Conservation (phyloP, 768 basidiomycete species). For the Punctularia strigosozonata region DNA sequence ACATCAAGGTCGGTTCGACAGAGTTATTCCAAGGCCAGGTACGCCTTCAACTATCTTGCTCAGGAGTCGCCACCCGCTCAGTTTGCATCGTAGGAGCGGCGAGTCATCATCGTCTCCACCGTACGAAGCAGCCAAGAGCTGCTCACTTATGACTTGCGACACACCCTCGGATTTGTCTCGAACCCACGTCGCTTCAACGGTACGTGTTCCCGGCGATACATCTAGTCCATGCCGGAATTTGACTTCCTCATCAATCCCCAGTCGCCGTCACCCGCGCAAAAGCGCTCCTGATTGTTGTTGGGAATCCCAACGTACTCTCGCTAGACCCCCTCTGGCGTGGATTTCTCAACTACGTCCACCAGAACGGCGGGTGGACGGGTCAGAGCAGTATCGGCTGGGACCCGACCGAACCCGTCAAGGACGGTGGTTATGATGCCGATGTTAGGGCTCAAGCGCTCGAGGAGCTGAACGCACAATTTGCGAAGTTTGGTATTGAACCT, state of each 20-base stretch:
- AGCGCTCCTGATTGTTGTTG: slow-evolving; percentile 50
- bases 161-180: slow-evolving; percentile 23
- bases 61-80: background rate
- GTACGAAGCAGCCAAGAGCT: slow-evolving; percentile 20
- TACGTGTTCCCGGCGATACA: slow-evolving; percentile 6
- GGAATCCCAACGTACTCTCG: slow-evolving; percentile 44
- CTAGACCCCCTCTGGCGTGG: slow-evolving; percentile 48
- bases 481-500: slow-evolving; percentile 6
- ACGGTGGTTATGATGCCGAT: slow-evolving; percentile 9
- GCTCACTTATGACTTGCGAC: slow-evolving; percentile 15
- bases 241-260: slow-evolving; percentile 11
- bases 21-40: slow-evolving; percentile 62
- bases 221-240: background rate
- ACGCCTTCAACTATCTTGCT: background rate
- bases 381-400: slow-evolving; percentile 24
- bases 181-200: slow-evolving; percentile 28
- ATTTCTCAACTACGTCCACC: slow-evolving; percentile 46
- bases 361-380: slow-evolving; percentile 42
- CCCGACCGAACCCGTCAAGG: slow-evolving; percentile 11
- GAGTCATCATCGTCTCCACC: slow-evolving; percentile 26
- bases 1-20: slow-evolving; percentile 50
- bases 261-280: slow-evolving; percentile 60
- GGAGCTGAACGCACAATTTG: slow-evolving; percentile 25
- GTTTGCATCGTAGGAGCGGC: slow-evolving; percentile 19
- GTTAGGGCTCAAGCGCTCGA: slow-evolving; percentile 13